phyloP scores from a whole-genome alignment of 2,329 filamentous ascomycete genomes.

The Colletotrichum salicis region DNA sequence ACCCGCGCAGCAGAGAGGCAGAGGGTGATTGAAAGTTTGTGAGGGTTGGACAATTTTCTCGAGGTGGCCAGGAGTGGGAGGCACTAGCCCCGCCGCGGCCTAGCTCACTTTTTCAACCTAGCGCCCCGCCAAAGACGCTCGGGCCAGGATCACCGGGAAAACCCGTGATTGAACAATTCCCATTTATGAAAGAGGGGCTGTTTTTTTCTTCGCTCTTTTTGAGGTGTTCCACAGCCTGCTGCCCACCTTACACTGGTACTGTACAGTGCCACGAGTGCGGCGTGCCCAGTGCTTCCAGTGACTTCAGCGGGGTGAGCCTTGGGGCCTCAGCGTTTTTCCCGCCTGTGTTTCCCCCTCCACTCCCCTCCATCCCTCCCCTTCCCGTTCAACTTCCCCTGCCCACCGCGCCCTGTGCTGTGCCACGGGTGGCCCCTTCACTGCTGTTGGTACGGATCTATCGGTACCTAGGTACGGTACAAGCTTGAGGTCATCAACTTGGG shows the following conservation, averaged over 20 bases:
- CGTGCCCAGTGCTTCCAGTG: background rate
- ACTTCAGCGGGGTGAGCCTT: background rate
- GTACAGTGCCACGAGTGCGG: no score
- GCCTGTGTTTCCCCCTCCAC: background rate
- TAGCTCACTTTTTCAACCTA: slow-evolving; percentile 32
- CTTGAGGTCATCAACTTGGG: background rate
- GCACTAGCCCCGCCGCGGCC: slow-evolving; percentile 45
- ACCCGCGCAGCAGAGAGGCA: slow-evolving; percentile 49
- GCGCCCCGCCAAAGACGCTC: slow-evolving; percentile 32
- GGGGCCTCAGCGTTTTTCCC: background rate
- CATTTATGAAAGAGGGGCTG: slow-evolving; percentile 15
- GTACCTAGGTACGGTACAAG: background rate
- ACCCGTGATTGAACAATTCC: slow-evolving; percentile 38
- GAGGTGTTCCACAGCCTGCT: no score
- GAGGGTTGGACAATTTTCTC: slow-evolving; percentile 58
- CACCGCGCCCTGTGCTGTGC: background rate
- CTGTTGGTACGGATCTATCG: no score
- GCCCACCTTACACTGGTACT: no score
- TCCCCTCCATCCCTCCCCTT: background rate
- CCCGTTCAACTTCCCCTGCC: background rate
- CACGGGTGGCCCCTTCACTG: background rate
- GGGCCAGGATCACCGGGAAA: slow-evolving; percentile 20
- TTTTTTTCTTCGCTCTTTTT: background rate
- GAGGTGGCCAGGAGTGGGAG: slow-evolving; percentile 51
- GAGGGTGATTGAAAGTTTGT: slow-evolving; percentile 48